Evolutionary conservation across 108 stramenopile genomes (phyloP).

Genomic region (Hondaea fermentalgiana): DNA sequence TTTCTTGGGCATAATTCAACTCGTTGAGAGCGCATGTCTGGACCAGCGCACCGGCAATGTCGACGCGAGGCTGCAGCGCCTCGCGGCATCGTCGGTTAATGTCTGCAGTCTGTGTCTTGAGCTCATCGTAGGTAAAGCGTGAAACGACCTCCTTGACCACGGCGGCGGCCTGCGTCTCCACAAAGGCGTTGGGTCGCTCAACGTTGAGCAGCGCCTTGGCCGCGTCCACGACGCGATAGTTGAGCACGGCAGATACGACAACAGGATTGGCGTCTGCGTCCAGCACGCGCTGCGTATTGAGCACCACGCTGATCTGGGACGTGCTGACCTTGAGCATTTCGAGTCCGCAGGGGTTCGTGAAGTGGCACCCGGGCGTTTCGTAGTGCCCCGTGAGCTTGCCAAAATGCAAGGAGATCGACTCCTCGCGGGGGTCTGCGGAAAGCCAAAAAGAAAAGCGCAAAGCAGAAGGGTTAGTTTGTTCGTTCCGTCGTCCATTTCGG

Average conservation of each 20-base stretch:
- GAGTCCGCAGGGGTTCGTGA: background rate
- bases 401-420: background rate
- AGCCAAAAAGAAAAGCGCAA: background rate
- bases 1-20: slow-evolving; percentile 7
- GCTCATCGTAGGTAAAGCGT: background rate
- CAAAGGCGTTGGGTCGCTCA: background rate
- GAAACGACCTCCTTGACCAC: background rate
- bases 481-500: no score
- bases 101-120: background rate
- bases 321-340: background rate
- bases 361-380: background rate
- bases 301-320: background rate
- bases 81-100: background rate
- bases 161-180: background rate
- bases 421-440: background rate
- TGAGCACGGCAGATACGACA: background rate
- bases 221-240: background rate
- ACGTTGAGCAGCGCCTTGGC: background rate
- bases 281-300: background rate
- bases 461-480: background rate
- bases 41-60: background rate
- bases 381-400: background rate
- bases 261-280: background rate
- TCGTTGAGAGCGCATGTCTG: background rate
- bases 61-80: background rate